phyloP scores from a whole-genome alignment of 768 basidiomycete species.

The Amanita pallidorosea region DNA sequence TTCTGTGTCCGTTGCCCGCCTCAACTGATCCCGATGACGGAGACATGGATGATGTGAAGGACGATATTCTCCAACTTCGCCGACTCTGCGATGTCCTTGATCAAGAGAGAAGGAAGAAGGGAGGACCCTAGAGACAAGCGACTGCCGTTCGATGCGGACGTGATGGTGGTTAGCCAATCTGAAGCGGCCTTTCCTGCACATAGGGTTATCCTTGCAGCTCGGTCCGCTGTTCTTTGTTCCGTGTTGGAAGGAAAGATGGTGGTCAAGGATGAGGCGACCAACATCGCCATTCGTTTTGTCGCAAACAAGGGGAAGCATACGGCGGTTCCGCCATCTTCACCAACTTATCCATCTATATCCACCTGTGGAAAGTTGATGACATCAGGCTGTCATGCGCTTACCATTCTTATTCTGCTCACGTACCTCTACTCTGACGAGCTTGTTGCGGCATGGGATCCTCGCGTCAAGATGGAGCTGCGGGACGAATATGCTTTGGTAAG shows the following conservation, averaged over 20 bases:
- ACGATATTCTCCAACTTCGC: constrained; percentile 23
- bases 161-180: constrained; percentile 31
- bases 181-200: constrained; percentile 50
- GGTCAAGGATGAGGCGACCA: constrained; percentile 7
- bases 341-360: background rate
- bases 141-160: constrained; percentile 50
- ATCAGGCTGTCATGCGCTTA: constrained; percentile 47
- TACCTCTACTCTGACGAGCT: constrained; percentile 88
- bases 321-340: background rate
- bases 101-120: constrained; percentile 16
- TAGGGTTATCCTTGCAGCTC: constrained; percentile 50
- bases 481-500: constrained; percentile 23
- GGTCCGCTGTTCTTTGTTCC: constrained; percentile 34
- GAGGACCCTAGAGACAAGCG: constrained; percentile 10
- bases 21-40: constrained; percentile 25
- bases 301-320: constrained; percentile 12
- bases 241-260: constrained; percentile 25
- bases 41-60: constrained; percentile 15
- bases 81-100: constrained; percentile 23
- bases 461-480: constrained; percentile 39
- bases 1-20: constrained; percentile 9
- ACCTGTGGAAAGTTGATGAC: constrained; percentile 27
- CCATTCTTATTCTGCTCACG: constrained; percentile 64
- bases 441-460: constrained; percentile 75
- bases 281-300: constrained; percentile 10